Conservation (phyloP, 2,329 filamentous ascomycete genomes). For the Trichoderma arundinaceum region DNA sequence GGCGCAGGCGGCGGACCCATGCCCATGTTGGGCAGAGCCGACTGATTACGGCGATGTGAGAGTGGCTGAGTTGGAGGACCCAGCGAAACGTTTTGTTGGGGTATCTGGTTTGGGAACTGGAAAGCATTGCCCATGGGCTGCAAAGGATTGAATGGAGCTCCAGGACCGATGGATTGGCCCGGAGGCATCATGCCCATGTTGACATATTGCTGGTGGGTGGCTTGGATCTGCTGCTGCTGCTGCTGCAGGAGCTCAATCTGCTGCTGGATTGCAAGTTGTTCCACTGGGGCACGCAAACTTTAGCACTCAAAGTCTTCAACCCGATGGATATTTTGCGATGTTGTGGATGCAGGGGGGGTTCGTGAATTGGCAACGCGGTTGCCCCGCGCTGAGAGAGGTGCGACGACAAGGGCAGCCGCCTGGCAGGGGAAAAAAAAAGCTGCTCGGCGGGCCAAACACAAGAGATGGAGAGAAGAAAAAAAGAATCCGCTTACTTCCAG, state of each 20-base stretch:
- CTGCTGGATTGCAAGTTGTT: slow-evolving; percentile 96
- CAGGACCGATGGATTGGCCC: slow-evolving; percentile 74
- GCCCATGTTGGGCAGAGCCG: slow-evolving; percentile 88
- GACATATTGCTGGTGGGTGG: slow-evolving; percentile 95
- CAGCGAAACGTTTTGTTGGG: slow-evolving; percentile 75
- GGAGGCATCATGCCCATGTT: slow-evolving; percentile 95
- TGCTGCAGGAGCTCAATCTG: slow-evolving; percentile 97
- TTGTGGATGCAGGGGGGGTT: slow-evolving; percentile 10
- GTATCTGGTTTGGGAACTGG: slow-evolving; percentile 83
- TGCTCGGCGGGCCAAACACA: not conserved
- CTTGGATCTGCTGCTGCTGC: slow-evolving; percentile 96
- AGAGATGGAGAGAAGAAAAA: slow-evolving; percentile 1
- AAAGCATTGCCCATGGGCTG: slow-evolving; percentile 85
- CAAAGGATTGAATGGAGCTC: slow-evolving; percentile 74
- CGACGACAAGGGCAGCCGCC: slow-evolving; percentile 17
- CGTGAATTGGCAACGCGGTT: slow-evolving; percentile 21
- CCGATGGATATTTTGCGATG: slow-evolving; percentile 6
- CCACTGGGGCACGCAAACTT: slow-evolving; percentile 65
- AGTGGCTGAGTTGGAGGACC: slow-evolving; percentile 77
- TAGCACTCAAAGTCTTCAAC: slow-evolving; percentile 32
- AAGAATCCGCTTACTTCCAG: slow-evolving; percentile 62
- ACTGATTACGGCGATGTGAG: slow-evolving; percentile 97
- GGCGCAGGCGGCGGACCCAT: slow-evolving; percentile 90
- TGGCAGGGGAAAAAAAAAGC: not conserved
- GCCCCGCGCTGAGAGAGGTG: slow-evolving; percentile 24